These are phyloP conservation scores for Gentiana straminea DNA, from an alignment of 257 asterid species.

Conservation along the genomic window DNA sequence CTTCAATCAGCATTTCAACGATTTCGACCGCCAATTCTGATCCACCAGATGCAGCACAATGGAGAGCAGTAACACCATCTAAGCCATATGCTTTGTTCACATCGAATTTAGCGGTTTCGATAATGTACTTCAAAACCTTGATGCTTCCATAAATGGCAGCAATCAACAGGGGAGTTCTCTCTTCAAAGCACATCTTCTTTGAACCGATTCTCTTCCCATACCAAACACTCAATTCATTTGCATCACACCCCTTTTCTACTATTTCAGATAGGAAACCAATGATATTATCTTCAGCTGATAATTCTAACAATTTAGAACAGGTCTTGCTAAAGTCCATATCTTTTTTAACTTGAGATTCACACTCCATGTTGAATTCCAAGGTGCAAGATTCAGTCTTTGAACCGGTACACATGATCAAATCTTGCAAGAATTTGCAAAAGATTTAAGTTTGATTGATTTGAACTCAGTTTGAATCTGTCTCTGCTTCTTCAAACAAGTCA, in stretches of 20 bases:
- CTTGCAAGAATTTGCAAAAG: conserved; percentile 25
- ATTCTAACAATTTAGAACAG: conserved; percentile 66
- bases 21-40: conserved; percentile 37
- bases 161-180: conserved; percentile 67
- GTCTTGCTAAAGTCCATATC: conserved; percentile 8
- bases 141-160: conserved; percentile 73
- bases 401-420: conserved; percentile 29
- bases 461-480: neutral
- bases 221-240: conserved; percentile 60
- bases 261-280: conserved; percentile 40
- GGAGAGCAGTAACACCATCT: conserved; percentile 78
- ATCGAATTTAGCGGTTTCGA: conserved; percentile 43
- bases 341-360: conserved; percentile 18
- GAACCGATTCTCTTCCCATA: conserved; percentile 60
- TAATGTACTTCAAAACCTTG: conserved; percentile 41
- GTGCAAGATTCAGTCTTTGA: conserved; percentile 24
- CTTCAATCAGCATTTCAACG: conserved; percentile 41
- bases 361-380: conserved; percentile 42
- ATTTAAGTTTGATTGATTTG: conserved; percentile 10
- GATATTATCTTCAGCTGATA: conserved; percentile 66
- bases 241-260: conserved; percentile 45
- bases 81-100: conserved; percentile 60
- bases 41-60: conserved; percentile 79
- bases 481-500: neutral
- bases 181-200: conserved; percentile 63